A percentile compares a stretch with the other conserved stretches of the same genome.
phyloP scores from a whole-genome alignment of 2,329 filamentous ascomycete species.

The Fusarium sp. region DNA sequence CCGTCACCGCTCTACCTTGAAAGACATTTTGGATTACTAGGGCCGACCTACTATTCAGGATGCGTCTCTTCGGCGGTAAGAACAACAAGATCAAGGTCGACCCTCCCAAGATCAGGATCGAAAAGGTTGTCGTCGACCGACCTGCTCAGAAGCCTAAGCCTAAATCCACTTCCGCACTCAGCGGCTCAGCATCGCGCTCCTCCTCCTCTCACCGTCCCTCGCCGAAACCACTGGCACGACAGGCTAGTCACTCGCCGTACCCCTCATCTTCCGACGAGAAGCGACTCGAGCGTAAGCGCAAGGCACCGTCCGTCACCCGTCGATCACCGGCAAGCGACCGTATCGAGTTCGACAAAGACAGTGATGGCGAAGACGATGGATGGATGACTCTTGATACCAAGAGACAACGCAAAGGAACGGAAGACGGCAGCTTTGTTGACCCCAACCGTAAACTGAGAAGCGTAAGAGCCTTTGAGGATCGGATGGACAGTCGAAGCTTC shows the following conservation, averaged over 20 bases:
- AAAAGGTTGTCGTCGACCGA: slow-evolving; percentile 59
- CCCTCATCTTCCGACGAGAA: slow-evolving; percentile 53
- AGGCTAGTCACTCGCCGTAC: slow-evolving; percentile 55
- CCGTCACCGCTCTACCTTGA: slow-evolving; percentile 4
- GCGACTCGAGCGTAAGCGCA: slow-evolving; percentile 58
- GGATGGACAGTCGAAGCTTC: slow-evolving; percentile 55
- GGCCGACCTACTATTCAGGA: slow-evolving; percentile 31
- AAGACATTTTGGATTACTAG: slow-evolving; percentile 5
- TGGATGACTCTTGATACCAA: slow-evolving; percentile 61
- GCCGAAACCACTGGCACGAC: slow-evolving; percentile 51
- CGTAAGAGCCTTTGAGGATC: slow-evolving; percentile 56
- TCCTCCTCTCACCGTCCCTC: slow-evolving; percentile 51
- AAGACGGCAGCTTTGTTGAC: slow-evolving; percentile 55
- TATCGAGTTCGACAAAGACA: slow-evolving; percentile 61
- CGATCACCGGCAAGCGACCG: slow-evolving; percentile 60
- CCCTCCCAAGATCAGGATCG: slow-evolving; percentile 60
- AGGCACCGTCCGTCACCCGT: slow-evolving; percentile 50
- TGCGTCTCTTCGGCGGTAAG: slow-evolving; percentile 55
- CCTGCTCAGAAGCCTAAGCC: slow-evolving; percentile 50
- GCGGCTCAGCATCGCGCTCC: slow-evolving; percentile 46
- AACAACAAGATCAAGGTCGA: slow-evolving; percentile 62
- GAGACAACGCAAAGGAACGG: slow-evolving; percentile 55
- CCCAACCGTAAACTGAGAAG: slow-evolving; percentile 58
- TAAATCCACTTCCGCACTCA: slow-evolving; percentile 47
- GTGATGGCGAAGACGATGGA: slow-evolving; percentile 62